These are phyloP conservation scores for Rhizopogon sp. DNA, from an alignment of 768 basidiomycete genomes.

Conservation along the genomic window DNA sequence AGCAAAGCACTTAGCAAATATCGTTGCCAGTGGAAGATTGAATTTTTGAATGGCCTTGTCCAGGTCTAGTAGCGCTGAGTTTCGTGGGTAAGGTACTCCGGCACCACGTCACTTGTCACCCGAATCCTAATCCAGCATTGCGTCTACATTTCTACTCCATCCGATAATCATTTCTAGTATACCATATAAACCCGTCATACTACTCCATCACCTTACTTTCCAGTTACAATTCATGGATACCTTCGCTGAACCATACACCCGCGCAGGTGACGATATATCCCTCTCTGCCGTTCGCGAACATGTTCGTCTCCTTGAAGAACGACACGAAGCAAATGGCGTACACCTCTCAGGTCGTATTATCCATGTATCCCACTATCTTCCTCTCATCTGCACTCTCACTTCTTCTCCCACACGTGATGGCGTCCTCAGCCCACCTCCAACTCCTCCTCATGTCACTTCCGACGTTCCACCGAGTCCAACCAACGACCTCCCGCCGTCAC, in stretches of 20 bases:
- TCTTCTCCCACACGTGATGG: conserved; percentile 31
- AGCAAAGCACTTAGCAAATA: no score
- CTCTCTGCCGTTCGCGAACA: conserved; percentile 71
- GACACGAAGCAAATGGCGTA: conserved; percentile 65
- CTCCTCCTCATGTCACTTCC: conserved; percentile 57
- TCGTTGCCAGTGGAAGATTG: no score
- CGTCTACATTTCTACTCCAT: no score
- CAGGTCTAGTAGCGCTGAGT: no score
- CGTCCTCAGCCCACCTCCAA: conserved; percentile 70
- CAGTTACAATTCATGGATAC: conserved; percentile 49
- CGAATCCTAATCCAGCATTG: no score
- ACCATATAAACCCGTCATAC: no score
- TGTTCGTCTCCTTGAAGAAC: conserved; percentile 65
- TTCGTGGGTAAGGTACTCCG: no score
- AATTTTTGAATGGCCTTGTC: no score
- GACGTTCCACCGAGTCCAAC: conserved; percentile 40
- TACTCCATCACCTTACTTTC: neutral
- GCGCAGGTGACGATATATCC: conserved; percentile 59
- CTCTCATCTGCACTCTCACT: conserved; percentile 61
- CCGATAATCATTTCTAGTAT: no score
- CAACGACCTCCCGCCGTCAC: conserved; percentile 7
- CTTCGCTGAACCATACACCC: conserved; percentile 67
- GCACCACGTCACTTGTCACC: no score
- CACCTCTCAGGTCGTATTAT: conserved; percentile 84
- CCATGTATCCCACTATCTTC: conserved; percentile 89